Conservation (phyloP, 257 asterid genomes). For the Linderniella brevidens region DNA sequence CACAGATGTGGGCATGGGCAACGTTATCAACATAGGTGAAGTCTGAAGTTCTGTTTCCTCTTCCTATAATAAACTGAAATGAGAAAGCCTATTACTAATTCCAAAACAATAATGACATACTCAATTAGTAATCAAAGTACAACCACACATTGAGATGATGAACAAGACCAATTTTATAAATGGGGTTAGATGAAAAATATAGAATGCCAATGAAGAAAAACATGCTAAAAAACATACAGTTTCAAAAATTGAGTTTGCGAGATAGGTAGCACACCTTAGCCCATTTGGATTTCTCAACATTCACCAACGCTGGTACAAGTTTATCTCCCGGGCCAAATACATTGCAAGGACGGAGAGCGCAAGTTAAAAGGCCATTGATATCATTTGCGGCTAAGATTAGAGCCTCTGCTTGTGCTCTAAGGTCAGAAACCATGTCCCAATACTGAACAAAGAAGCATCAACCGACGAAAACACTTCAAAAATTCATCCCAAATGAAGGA, state of each 20-base stretch:
- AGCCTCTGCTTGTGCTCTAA: constrained; percentile 83
- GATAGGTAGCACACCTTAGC: constrained; percentile 49
- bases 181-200: background rate
- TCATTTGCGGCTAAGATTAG: constrained; percentile 60
- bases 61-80: constrained; percentile 94
- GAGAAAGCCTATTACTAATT: constrained; percentile 79
- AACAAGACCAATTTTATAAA: constrained; percentile 7
- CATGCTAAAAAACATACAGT: background rate
- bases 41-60: constrained; percentile 44
- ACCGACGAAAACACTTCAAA: constrained; percentile 2
- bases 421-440: constrained; percentile 57
- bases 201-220: background rate
- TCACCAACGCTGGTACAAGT: constrained; percentile 43
- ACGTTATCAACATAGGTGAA: constrained; percentile 85
- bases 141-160: constrained; percentile 5
- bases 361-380: constrained; percentile 63
- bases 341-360: constrained; percentile 74
- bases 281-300: constrained; percentile 56
- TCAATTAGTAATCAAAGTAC: constrained; percentile 10
- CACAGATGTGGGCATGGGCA: constrained; percentile 83
- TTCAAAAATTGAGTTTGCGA: constrained; percentile 3
- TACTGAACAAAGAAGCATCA: constrained; percentile 27
- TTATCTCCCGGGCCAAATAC: constrained; percentile 82
- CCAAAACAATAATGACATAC: constrained; percentile 21
- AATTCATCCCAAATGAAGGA: constrained; percentile 6